A percentile compares a stretch with the other conserved stretches of the same genome.
Evolutionary conservation across 257 asterid genomes (phyloP).

Genomic region (Solanum phureja): DNA sequence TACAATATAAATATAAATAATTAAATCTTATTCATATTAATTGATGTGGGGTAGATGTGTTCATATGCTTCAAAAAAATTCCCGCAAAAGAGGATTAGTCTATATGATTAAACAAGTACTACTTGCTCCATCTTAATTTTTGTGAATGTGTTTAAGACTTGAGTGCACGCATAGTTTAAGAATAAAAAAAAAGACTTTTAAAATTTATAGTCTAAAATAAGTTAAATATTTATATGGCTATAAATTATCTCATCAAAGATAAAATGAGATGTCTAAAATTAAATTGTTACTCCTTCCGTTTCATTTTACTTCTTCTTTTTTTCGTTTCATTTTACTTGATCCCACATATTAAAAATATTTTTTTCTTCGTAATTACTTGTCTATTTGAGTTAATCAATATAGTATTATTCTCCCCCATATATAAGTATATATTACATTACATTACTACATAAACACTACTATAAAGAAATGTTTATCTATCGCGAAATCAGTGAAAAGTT

Average conservation of each 20-base stretch:
- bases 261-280: neutral
- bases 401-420: neutral
- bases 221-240: neutral
- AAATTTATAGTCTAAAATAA: neutral
- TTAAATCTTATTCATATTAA: constrained; percentile 1
- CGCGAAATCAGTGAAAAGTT: too few relatives aligned
- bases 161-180: neutral
- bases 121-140: neutral
- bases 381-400: neutral
- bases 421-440: neutral
- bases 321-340: neutral
- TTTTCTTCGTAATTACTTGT: too few relatives aligned
- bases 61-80: constrained; percentile 17
- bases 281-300: neutral
- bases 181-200: neutral
- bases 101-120: neutral
- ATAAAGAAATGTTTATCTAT: too few relatives aligned
- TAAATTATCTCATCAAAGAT: neutral
- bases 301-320: neutral
- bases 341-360: neutral
- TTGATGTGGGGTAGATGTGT: constrained; percentile 17
- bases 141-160: neutral
- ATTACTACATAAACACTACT: neutral
- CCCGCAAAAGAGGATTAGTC: constrained; percentile 47
- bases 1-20: constrained; percentile 8